These are phyloP conservation scores for Clarireedia monteithiana DNA, from an alignment of 2,329 filamentous ascomycete species.

Conservation along the genomic window DNA sequence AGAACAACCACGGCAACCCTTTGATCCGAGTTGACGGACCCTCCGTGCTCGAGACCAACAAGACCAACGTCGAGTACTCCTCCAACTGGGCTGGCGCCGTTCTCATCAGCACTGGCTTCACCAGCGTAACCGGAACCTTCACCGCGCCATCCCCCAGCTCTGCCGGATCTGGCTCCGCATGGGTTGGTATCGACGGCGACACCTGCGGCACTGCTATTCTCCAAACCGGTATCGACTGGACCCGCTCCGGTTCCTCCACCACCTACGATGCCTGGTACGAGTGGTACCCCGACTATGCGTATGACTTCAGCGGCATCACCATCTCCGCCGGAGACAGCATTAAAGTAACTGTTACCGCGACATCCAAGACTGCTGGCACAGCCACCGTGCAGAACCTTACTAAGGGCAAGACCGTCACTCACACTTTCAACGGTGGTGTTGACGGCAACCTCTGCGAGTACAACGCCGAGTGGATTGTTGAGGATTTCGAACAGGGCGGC, in stretches of 20 bases:
- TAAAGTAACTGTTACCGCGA: constrained; percentile 32
- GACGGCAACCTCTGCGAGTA: constrained; percentile 33
- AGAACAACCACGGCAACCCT: constrained; percentile 21
- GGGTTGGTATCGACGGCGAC: constrained; percentile 56
- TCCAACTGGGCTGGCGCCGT: constrained; percentile 54
- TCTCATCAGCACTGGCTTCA: constrained; percentile 42
- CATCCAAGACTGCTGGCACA: constrained; percentile 33
- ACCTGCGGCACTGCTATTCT: constrained; percentile 46
- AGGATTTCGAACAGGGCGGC: constrained; percentile 39
- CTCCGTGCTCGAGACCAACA: constrained; percentile 29
- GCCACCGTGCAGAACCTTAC: constrained; percentile 39
- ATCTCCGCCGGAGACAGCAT: constrained; percentile 40
- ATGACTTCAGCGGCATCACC: constrained; percentile 40
- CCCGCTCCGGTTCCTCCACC: constrained; percentile 34
- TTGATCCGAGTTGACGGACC: constrained; percentile 29
- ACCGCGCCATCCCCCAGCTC: constrained; percentile 44
- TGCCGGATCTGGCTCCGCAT: constrained; percentile 30
- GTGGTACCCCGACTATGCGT: constrained; percentile 50
- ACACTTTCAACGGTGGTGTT: constrained; percentile 33
- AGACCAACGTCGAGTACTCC: constrained; percentile 40
- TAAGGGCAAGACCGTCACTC: constrained; percentile 36
- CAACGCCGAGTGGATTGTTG: constrained; percentile 47
- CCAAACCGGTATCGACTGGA: constrained; percentile 51
- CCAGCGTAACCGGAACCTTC: constrained; percentile 44
- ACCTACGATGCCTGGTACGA: constrained; percentile 52